Conservation (phyloP, 305 asterid genomes). For the Stenogyne calaminthoides region DNA sequence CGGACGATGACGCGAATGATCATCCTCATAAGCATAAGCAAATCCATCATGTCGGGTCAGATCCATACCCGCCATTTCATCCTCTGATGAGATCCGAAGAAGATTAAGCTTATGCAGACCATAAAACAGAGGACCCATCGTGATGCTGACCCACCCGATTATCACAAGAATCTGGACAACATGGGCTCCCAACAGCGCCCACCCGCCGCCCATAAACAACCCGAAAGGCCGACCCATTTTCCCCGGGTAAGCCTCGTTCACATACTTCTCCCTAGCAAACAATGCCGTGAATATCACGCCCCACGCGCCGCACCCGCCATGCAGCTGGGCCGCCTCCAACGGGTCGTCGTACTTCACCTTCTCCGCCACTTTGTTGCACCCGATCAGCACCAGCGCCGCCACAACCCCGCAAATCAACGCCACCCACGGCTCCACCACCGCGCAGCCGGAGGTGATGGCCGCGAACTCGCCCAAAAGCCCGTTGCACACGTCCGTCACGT, state of each 20-base stretch:
- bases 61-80: slow-evolving; percentile 57
- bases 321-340: slow-evolving; percentile 61
- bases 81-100: slow-evolving; percentile 49
- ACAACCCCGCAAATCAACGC: slow-evolving; percentile 55
- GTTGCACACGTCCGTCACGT: slow-evolving; percentile 54
- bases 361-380: slow-evolving; percentile 49
- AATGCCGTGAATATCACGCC: slow-evolving; percentile 53
- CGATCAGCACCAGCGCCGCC: slow-evolving; percentile 54
- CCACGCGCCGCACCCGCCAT: slow-evolving; percentile 66
- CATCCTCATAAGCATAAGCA: slow-evolving; percentile 41
- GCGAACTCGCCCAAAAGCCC: slow-evolving; percentile 59
- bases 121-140: slow-evolving; percentile 55
- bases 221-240: slow-evolving; percentile 46
- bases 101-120: slow-evolving; percentile 42
- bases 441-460: slow-evolving; percentile 53
- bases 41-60: slow-evolving; percentile 55
- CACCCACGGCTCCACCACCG: slow-evolving; percentile 65
- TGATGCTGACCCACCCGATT: slow-evolving; percentile 51
- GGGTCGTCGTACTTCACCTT: slow-evolving; percentile 49
- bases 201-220: slow-evolving; percentile 60
- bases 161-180: slow-evolving; percentile 50
- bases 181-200: slow-evolving; percentile 47
- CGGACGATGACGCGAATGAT: neutral
- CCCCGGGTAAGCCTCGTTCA: slow-evolving; percentile 48
- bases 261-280: slow-evolving; percentile 48